Conservation (phyloP, 192 early-diverging fungal species). For the Coemansia sp. region DNA sequence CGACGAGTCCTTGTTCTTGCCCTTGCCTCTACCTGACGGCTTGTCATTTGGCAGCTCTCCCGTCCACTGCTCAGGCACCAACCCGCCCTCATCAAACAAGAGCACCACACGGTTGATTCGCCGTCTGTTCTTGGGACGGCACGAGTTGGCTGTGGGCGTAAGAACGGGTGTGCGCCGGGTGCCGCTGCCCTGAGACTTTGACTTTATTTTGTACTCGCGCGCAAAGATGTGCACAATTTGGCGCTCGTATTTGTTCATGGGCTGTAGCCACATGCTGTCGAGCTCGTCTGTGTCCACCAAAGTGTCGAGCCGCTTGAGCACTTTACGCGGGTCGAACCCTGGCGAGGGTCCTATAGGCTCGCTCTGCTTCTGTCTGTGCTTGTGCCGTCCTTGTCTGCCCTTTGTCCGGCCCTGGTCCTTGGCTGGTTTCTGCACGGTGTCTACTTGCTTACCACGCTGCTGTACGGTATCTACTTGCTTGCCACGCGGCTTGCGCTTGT, state of each 20-base stretch:
- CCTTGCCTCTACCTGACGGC: slow-evolving; percentile 8
- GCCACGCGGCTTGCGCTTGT: not conserved
- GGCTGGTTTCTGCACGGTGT: not conserved
- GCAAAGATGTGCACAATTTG: slow-evolving; percentile 44
- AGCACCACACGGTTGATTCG: slow-evolving; percentile 35
- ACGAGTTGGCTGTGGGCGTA: slow-evolving; percentile 24
- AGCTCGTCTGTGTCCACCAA: slow-evolving; percentile 27
- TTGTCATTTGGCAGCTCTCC: slow-evolving; percentile 10
- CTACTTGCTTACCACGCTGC: not conserved
- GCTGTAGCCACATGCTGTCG: slow-evolving; percentile 48
- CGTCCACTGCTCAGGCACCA: slow-evolving; percentile 28
- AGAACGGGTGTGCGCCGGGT: slow-evolving; percentile 32
- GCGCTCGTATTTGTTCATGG: slow-evolving; percentile 46
- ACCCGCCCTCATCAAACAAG: slow-evolving; percentile 32
- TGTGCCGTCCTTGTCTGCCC: slow-evolving; percentile 20
- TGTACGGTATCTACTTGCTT: not conserved
- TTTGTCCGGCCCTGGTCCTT: not conserved
- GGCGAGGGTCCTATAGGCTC: slow-evolving; percentile 13
- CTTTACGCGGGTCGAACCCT: slow-evolving; percentile 32
- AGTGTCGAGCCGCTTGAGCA: slow-evolving; percentile 35
- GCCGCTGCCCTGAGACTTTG: slow-evolving; percentile 44
- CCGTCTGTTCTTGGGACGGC: slow-evolving; percentile 21
- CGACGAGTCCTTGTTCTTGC: not conserved
- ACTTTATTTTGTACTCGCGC: slow-evolving; percentile 44
- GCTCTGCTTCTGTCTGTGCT: slow-evolving; percentile 9